Evolutionary conservation across 2,329 filamentous ascomycete genomes (phyloP).

Genomic region (Chaetomiaceae sp.): DNA sequence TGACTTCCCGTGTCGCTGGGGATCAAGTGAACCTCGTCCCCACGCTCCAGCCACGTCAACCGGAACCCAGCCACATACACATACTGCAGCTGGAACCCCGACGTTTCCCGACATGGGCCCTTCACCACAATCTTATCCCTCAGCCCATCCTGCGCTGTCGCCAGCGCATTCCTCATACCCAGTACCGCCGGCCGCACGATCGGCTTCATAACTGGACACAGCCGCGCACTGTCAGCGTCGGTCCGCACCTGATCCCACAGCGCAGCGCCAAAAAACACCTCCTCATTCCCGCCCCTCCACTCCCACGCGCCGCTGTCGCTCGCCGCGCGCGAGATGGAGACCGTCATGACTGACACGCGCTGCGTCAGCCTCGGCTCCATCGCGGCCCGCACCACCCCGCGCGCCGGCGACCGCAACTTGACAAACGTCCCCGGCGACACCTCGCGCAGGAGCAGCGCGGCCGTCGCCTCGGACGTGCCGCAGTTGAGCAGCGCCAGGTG

Average conservation of each 20-base stretch:
- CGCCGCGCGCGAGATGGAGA: background rate
- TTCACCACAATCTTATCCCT: background rate
- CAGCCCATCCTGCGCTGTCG: background rate
- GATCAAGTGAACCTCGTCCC: conserved; percentile 1
- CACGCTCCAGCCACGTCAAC: background rate
- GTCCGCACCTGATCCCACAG: background rate
- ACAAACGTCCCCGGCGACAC: background rate
- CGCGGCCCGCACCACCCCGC: background rate
- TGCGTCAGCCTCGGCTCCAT: background rate
- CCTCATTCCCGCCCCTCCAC: background rate
- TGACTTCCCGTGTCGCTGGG: background rate
- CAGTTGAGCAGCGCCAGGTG: conserved; percentile 1
- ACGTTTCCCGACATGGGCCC: background rate
- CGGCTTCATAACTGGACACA: background rate
- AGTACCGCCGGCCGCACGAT: background rate
- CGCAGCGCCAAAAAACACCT: too few relatives aligned
- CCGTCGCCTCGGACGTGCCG: background rate
- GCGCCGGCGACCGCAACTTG: background rate
- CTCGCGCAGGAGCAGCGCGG: background rate
- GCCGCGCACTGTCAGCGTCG: background rate
- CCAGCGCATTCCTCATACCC: too few relatives aligned
- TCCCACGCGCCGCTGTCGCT: background rate
- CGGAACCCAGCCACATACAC: background rate
- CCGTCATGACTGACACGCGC: background rate
- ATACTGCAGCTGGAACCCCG: background rate